Base-by-base conservation (phyloP, 2,329 filamentous ascomycete genomes). In the Diplodia intermedia region DNA sequence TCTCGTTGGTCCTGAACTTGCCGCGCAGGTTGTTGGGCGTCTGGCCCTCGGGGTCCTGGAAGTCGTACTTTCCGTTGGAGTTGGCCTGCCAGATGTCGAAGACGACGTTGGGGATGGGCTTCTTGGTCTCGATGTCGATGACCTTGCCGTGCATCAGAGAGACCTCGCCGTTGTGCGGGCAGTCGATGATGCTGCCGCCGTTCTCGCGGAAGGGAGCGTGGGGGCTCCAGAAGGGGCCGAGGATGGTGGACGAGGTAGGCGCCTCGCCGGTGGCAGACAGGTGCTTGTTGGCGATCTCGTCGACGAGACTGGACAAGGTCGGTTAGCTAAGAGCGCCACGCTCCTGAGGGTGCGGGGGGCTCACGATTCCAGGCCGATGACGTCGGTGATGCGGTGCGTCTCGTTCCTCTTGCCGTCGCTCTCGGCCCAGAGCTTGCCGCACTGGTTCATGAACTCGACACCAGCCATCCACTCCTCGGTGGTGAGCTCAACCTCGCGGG, bases 41-140 rank as follows among this genome's bases (percentile, higher is more conserved):
- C 83, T 92, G 90, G 80, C 88, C 88, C 68, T 89, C 85, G 0
- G 89, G 89, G 78, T 92, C 90, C 79, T 91, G 89, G 84, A 90
- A 88, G 75, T 91, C 89, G 83, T 92, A 92, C 77, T 89, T 88
- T 78, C 90, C 90, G 81, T 92, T 92, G 78, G 89, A 84, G 71
- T 86, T 90, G 62, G 90, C 90, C 77, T 93, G 89, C 90, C 90
- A 93, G 82, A 92, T 90, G 76, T 93, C 91, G 74, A 93, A 88
- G 71, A 91, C 88, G 72, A 90, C 90, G 74, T 84, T 82, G 66
- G 84, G 85, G 73, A 93, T 89, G 70, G 88, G 88, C 80, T 86
- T 85, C 75, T 88, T 87, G 69, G 89, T 91, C 71, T 86, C 82
- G 72, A 89, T 82, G 75, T 91, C 88, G 60, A 79, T 84, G 75